Evolutionary conservation across 2,329 filamentous ascomycete species (phyloP).

Genomic region (Pleomassaria siparia): DNA sequence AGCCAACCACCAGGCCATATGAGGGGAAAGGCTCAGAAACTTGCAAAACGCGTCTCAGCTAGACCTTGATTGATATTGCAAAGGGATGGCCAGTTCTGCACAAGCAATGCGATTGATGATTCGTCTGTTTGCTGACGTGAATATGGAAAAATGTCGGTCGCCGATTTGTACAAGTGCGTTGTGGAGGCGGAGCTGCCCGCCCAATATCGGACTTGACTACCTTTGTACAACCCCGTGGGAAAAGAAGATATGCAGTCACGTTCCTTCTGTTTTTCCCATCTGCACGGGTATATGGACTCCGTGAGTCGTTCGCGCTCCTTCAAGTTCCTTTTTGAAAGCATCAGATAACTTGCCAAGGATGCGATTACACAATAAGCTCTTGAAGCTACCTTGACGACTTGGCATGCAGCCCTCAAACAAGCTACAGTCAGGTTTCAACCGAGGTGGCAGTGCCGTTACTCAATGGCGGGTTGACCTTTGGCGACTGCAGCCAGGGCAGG

Average conservation of each 20-base stretch:
- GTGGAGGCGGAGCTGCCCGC: too few relatives aligned
- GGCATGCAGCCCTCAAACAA: conserved; percentile 1
- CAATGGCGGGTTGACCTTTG: neutral
- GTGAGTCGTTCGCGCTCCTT: neutral
- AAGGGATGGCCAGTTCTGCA: neutral
- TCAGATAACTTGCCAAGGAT: neutral
- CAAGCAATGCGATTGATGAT: conserved; percentile 1
- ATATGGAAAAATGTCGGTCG: neutral
- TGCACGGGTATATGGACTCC: neutral
- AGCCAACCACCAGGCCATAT: neutral
- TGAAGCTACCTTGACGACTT: neutral
- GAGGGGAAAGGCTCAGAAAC: neutral
- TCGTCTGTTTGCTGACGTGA: neutral
- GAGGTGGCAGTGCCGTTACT: conserved; percentile 1
- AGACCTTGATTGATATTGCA: neutral
- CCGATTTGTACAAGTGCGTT: neutral
- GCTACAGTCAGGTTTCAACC: neutral
- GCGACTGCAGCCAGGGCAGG: neutral
- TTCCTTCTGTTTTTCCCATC: neutral
- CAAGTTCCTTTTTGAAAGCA: neutral
- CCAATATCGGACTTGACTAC: too few relatives aligned
- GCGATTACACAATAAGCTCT: conserved; percentile 1
- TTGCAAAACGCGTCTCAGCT: neutral
- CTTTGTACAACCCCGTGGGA: too few relatives aligned
- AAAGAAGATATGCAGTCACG: neutral